A percentile compares a stretch with the other conserved stretches of the same genome.
These are phyloP conservation scores for Stagonosporopsis cucurbitacearum DNA, from an alignment of 2,329 filamentous ascomycete species.

Conservation along the genomic window DNA sequence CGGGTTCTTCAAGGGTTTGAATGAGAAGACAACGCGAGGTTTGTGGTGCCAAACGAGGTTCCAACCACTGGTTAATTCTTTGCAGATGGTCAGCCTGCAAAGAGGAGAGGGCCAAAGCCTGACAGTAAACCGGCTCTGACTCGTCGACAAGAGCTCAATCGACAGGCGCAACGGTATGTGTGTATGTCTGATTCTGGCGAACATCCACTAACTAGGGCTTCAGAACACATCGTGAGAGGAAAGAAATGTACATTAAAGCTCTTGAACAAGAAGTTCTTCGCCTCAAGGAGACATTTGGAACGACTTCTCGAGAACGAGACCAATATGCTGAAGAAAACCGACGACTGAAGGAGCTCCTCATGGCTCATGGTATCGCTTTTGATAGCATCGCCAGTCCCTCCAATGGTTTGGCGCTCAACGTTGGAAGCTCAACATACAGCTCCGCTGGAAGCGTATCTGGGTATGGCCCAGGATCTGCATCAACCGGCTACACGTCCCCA, in stretches of 20 bases:
- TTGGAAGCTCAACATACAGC: conserved; percentile 52
- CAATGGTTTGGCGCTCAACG: conserved; percentile 40
- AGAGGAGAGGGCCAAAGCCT: conserved; percentile 91
- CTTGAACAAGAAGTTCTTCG: conserved; percentile 90
- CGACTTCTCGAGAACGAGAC: conserved; percentile 76
- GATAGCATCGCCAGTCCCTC: conserved; percentile 52
- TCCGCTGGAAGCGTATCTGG: conserved; percentile 67
- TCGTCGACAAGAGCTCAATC: conserved; percentile 88
- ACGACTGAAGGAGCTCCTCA: conserved; percentile 69
- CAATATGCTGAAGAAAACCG: conserved; percentile 79
- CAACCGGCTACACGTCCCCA: conserved; percentile 56
- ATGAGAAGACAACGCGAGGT: conserved; percentile 79
- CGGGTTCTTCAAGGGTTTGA: conserved; percentile 68
- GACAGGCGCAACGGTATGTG: conserved; percentile 89
- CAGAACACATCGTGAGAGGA: conserved; percentile 95
- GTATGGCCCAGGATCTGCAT: conserved; percentile 59
- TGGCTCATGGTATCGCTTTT: conserved; percentile 64
- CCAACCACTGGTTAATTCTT: conserved; percentile 6
- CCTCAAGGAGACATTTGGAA: conserved; percentile 83
- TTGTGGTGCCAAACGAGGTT: conserved; percentile 20
- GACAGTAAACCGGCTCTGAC: conserved; percentile 95
- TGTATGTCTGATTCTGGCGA: neutral
- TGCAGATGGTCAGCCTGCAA: conserved; percentile 81
- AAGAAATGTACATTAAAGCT: conserved; percentile 93
- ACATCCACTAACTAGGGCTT: conserved; percentile 20